Percentiles rank a stretch among this genome's conserved stretches.
phyloP scores from a whole-genome alignment of 176 grass and related monocot species.

The Bolboschoenus planiculmis region DNA sequence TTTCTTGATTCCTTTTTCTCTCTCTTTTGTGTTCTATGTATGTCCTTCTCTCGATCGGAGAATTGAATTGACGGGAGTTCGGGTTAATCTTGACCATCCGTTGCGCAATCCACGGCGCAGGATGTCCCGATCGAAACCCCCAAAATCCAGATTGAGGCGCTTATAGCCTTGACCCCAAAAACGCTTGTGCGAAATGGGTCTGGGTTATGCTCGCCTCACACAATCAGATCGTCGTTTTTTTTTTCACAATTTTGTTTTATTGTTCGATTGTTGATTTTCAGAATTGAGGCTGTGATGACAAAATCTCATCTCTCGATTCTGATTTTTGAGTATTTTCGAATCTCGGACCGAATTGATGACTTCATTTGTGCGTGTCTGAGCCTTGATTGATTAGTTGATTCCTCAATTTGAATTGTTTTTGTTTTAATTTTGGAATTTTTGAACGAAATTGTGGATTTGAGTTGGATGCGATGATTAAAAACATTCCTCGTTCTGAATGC shows the following conservation, averaged over 20 bases:
- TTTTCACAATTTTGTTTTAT: neutral
- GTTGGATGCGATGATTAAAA: slow-evolving; percentile 6
- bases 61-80: slow-evolving; percentile 2
- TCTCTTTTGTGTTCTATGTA: neutral
- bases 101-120: slow-evolving; percentile 21
- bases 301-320: slow-evolving; percentile 27
- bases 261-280: neutral
- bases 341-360: slow-evolving; percentile 52
- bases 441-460: neutral
- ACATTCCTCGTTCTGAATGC: slow-evolving; percentile 21
- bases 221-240: neutral
- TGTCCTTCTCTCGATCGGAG: neutral
- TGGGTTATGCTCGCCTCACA: slow-evolving; percentile 32
- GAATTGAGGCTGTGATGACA: slow-evolving; percentile 54
- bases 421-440: neutral
- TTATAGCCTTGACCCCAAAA: slow-evolving; percentile 11
- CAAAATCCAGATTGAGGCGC: slow-evolving; percentile 17
- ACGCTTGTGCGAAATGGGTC: slow-evolving; percentile 16
- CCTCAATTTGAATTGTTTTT: neutral
- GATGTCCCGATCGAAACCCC: neutral
- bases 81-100: neutral
- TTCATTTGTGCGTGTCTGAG: slow-evolving; percentile 78
- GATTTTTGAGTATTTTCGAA: slow-evolving; percentile 17
- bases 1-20: neutral
- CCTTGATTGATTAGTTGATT: neutral